Percentiles rank a stretch among this genome's conserved stretches.
Evolutionary conservation across 192 early-diverging fungal species (phyloP).

Genomic region (Coemansia sp.): DNA sequence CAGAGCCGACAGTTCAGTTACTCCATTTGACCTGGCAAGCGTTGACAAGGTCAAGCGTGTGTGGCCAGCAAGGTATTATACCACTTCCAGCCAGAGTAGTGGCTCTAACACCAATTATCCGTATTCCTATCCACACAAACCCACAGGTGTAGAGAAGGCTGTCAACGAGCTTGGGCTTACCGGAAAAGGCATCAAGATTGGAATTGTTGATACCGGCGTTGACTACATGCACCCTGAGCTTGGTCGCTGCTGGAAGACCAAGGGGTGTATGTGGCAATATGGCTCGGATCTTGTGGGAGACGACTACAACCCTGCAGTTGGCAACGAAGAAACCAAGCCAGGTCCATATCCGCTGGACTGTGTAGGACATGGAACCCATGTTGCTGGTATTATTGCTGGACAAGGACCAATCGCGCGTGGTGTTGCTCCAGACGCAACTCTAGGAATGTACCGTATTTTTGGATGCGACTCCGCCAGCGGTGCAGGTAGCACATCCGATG

Average conservation of each 20-base stretch:
- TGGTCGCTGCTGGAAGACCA: slow-evolving; percentile 64
- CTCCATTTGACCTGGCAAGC: slow-evolving; percentile 16
- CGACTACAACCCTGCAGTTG: slow-evolving; percentile 25
- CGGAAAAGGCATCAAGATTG: slow-evolving; percentile 67
- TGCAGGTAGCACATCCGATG: slow-evolving; percentile 31
- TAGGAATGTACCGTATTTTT: slow-evolving; percentile 69
- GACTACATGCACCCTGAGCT: slow-evolving; percentile 68
- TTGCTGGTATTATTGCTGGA: slow-evolving; percentile 63
- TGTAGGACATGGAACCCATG: slow-evolving; percentile 70
- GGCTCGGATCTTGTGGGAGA: slow-evolving; percentile 72
- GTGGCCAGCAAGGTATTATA: slow-evolving; percentile 26
- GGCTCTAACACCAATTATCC: not conserved
- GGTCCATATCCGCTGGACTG: slow-evolving; percentile 57
- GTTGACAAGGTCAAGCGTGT: slow-evolving; percentile 33
- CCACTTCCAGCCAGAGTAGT: not conserved
- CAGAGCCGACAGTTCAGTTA: not conserved
- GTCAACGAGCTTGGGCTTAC: slow-evolving; percentile 52
- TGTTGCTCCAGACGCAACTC: slow-evolving; percentile 65
- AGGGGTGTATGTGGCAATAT: slow-evolving; percentile 57
- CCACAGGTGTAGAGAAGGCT: slow-evolving; percentile 57
- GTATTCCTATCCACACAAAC: slow-evolving; percentile 34
- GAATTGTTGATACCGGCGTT: slow-evolving; percentile 70
- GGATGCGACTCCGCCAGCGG: slow-evolving; percentile 53
- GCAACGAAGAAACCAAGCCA: slow-evolving; percentile 54
- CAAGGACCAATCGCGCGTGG: slow-evolving; percentile 54